Evolutionary conservation across 345 rosid species (phyloP), one percentile per base, ranked within the genome.

Genomic region (Pelargonium nanum): DNA sequence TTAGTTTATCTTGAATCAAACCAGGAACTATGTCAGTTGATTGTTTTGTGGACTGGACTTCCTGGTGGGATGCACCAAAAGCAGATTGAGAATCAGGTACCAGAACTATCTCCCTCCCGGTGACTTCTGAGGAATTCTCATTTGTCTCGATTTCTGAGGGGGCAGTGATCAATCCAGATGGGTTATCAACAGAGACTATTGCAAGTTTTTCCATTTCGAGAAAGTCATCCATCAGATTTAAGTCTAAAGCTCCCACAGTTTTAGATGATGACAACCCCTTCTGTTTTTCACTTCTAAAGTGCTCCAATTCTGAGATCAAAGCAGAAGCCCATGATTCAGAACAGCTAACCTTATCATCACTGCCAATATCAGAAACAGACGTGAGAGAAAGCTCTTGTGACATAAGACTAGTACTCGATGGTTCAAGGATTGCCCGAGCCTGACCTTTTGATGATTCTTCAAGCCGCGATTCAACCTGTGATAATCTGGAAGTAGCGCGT

Each of bases 191-290:
- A 24, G 89, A 74, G 67, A 75, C 82, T 26, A 81, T 70, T 1
- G 93, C 96, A 51, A 89, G 66, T 58, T 77, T 87, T 77, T 93
- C 99, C 96, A 93, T 93, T 78, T 93, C 99, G 24, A 73, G 88
- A 73, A 93, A 93, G 71, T 89, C 99, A 66, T 93, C 95, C 99
- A 89, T 85, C 70, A 93, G 78, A 68, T 71, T 78, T 72, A 92
- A 84, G 63, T 89, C 98, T 2, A 81, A 70, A 75, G 82, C 84
- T 68, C 82, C 86, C n/a, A 79, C 72, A 19, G 75, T 72, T 81
- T 71, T 77, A 24, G 61, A 60, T 7, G 78, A 62, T 26, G 73
- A 70, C 1, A 77, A 78, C 23, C 74, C 73, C 62, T 57, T 74
- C 30, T 78, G 81, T 40, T 80, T 89, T 56, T 75, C 85, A 65